These are phyloP conservation scores for Colletotrichum falcatum DNA, from an alignment of 2,329 filamentous ascomycete genomes.

Conservation along the genomic window DNA sequence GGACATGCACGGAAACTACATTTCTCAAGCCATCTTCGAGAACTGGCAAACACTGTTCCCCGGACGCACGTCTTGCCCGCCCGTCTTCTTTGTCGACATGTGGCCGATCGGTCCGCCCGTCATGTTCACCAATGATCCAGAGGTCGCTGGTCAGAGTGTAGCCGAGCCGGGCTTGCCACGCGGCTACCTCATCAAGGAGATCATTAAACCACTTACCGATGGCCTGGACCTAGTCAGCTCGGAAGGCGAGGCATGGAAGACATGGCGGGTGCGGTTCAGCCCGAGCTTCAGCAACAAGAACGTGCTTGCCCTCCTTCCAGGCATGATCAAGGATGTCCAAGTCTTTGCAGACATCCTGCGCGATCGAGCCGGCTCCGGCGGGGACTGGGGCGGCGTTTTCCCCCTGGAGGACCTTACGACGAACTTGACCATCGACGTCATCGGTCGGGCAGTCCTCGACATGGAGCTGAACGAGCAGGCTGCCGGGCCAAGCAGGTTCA, in stretches of 20 bases:
- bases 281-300: slow-evolving; percentile 54
- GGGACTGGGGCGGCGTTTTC: slow-evolving; percentile 49
- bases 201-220: slow-evolving; percentile 48
- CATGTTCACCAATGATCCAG: slow-evolving; percentile 42
- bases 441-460: slow-evolving; percentile 50
- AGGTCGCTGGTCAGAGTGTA: slow-evolving; percentile 43
- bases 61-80: slow-evolving; percentile 46
- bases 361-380: slow-evolving; percentile 45
- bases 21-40: slow-evolving; percentile 25
- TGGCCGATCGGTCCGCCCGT: slow-evolving; percentile 46
- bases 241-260: slow-evolving; percentile 47
- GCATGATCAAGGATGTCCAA: slow-evolving; percentile 52
- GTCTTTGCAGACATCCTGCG: slow-evolving; percentile 50
- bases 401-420: slow-evolving; percentile 51
- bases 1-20: slow-evolving; percentile 25
- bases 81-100: slow-evolving; percentile 46
- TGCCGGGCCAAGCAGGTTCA: slow-evolving; percentile 21
- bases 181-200: slow-evolving; percentile 46
- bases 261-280: slow-evolving; percentile 50
- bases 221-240: slow-evolving; percentile 49
- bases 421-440: slow-evolving; percentile 56
- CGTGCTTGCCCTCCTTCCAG: slow-evolving; percentile 50
- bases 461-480: slow-evolving; percentile 33
- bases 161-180: slow-evolving; percentile 43
- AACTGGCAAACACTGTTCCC: slow-evolving; percentile 34